Conservation (phyloP, 2,329 filamentous ascomycete genomes). For the Ophiostoma fasciatum region DNA sequence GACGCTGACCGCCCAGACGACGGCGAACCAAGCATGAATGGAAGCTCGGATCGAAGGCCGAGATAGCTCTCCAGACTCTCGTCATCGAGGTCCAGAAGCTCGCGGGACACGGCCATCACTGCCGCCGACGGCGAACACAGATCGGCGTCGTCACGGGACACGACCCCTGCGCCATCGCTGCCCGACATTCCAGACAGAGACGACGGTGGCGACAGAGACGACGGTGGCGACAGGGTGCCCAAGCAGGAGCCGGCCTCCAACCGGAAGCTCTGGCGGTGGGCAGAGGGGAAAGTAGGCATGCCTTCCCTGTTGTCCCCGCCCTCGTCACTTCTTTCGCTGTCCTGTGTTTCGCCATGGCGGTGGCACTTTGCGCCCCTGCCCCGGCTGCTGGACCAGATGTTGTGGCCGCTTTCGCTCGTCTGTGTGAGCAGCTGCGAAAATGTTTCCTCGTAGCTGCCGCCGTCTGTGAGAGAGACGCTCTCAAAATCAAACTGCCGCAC, state of each 20-base stretch:
- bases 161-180: too few species aligned
- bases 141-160: conserved; percentile 23
- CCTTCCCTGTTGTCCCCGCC: too few species aligned
- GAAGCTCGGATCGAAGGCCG: conserved; percentile 6
- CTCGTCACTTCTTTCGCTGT: conserved; percentile 16
- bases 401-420: conserved; percentile 23
- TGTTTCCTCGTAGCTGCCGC: conserved; percentile 68
- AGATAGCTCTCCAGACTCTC: conserved; percentile 22
- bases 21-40: neutral
- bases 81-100: conserved; percentile 29
- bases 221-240: conserved; percentile 7
- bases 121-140: conserved; percentile 36
- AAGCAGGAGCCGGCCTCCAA: conserved; percentile 10
- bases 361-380: conserved; percentile 20
- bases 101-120: conserved; percentile 35
- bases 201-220: conserved; percentile 1
- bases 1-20: conserved; percentile 2
- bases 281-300: neutral
- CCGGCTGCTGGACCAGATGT: conserved; percentile 25
- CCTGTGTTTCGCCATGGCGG: too few species aligned
- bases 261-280: conserved; percentile 13
- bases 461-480: conserved; percentile 51
- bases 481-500: conserved; percentile 71
- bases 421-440: conserved; percentile 52
- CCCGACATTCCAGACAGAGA: too few species aligned